phyloP scores from a whole-genome alignment of 768 basidiomycete genomes.

The Naganishia onofrii region DNA sequence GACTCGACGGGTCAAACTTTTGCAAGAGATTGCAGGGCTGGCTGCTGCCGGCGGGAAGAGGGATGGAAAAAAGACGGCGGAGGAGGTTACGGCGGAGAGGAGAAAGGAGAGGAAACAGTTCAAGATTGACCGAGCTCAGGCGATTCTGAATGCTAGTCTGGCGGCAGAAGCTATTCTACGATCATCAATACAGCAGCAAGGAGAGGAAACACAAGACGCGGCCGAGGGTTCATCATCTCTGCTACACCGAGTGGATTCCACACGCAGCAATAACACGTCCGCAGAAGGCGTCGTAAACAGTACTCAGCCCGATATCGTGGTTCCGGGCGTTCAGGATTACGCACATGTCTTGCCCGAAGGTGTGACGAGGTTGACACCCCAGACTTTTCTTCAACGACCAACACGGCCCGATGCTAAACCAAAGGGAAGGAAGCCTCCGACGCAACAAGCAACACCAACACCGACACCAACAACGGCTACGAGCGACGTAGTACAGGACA shows the following conservation, averaged over 20 bases:
- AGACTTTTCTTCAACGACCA: slow-evolving; percentile 49
- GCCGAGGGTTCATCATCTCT: background rate
- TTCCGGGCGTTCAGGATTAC: slow-evolving; percentile 24
- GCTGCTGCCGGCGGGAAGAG: slow-evolving; percentile 13
- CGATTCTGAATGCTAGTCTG: slow-evolving; percentile 59
- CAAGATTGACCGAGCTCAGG: slow-evolving; percentile 85
- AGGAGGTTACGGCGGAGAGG: slow-evolving; percentile 84
- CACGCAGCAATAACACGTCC: slow-evolving; percentile 1
- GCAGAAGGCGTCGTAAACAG: background rate
- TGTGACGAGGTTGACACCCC: slow-evolving; percentile 42
- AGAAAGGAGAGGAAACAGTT: slow-evolving; percentile 85
- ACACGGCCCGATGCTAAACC: slow-evolving; percentile 45
- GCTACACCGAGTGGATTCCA: slow-evolving; percentile 18
- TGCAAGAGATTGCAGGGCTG: slow-evolving; percentile 50
- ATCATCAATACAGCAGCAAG: slow-evolving; percentile 1
- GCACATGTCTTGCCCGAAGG: slow-evolving; percentile 34
- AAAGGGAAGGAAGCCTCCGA: slow-evolving; percentile 37
- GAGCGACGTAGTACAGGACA: background rate
- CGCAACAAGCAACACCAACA: too few species aligned
- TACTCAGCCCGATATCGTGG: slow-evolving; percentile 5
- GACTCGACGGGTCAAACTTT: slow-evolving; percentile 69
- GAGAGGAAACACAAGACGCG: slow-evolving; percentile 18
- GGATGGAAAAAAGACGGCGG: slow-evolving; percentile 60
- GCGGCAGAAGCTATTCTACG: slow-evolving; percentile 57
- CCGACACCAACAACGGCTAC: background rate